Conservation (phyloP, 768 basidiomycete genomes). For the Podaxis sp. region DNA sequence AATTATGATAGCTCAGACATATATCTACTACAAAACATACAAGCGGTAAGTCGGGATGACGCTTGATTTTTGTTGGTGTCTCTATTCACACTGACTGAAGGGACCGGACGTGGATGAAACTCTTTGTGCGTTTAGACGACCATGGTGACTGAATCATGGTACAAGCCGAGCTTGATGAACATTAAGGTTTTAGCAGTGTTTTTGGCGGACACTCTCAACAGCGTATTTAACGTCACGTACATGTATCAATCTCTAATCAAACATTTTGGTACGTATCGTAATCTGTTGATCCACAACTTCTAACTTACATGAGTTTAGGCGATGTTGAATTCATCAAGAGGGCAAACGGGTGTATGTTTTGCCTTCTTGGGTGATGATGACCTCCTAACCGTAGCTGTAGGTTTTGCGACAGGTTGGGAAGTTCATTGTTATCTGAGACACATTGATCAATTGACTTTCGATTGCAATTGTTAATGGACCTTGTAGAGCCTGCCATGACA, state of each 20-base stretch:
- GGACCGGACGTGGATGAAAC: constrained; percentile 44
- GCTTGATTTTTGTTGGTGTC: neutral
- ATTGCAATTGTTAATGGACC: neutral
- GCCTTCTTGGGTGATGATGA: neutral
- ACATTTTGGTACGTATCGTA: constrained; percentile 37
- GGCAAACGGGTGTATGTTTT: constrained; percentile 14
- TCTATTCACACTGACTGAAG: constrained; percentile 23
- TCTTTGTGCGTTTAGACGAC: constrained; percentile 31
- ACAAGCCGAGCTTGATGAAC: constrained; percentile 28
- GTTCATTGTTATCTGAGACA: no score
- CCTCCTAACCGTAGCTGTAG: neutral
- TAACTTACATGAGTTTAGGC: constrained; percentile 9
- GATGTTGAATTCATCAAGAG: constrained; percentile 13
- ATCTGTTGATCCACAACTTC: neutral
- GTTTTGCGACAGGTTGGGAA: constrained; percentile 15
- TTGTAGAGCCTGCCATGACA: constrained; percentile 42
- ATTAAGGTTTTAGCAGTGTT: constrained; percentile 29
- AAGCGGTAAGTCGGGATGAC: constrained; percentile 24
- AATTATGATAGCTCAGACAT: constrained; percentile 47
- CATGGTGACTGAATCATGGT: neutral
- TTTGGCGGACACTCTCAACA: constrained; percentile 48
- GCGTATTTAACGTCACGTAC: constrained; percentile 40
- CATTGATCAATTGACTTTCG: neutral
- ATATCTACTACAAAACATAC: constrained; percentile 42
- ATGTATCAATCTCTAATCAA: constrained; percentile 45